These are phyloP conservation scores for Sporopachydermia lactativora DNA, from an alignment of 805 yeast genomes.

Conservation along the genomic window DNA sequence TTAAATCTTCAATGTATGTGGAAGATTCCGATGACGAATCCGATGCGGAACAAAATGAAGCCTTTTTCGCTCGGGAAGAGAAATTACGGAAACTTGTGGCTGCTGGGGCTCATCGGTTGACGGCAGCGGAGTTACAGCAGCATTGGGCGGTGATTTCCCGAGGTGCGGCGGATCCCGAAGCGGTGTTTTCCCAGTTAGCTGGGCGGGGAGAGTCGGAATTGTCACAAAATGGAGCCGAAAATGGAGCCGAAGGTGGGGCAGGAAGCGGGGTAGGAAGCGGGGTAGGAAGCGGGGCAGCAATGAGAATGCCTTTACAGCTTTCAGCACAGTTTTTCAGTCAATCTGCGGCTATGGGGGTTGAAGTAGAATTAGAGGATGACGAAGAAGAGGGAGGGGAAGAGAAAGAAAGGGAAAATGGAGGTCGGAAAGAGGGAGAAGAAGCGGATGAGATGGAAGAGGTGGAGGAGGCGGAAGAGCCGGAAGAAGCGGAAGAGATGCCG, in stretches of 20 bases:
- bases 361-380: no score
- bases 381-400: no score
- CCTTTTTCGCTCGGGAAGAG: constrained; percentile 43
- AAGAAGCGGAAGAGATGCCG: constrained; percentile 1
- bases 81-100: constrained; percentile 25
- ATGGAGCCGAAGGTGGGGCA: not conserved
- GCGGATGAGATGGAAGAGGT: no score
- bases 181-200: no score
- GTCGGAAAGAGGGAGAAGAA: no score
- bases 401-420: no score
- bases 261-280: not conserved
- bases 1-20: constrained; percentile 39
- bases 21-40: constrained; percentile 50
- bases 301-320: no score
- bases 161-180: not conserved
- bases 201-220: no score
- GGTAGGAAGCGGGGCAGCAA: constrained; percentile 3
- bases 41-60: constrained; percentile 38
- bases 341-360: no score
- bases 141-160: not conserved
- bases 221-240: no score
- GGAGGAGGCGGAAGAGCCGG: not conserved
- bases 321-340: no score
- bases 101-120: not conserved
- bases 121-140: not conserved